These are phyloP conservation scores for Petunia secreta DNA, from an alignment of 257 asterid genomes.

Conservation along the genomic window DNA sequence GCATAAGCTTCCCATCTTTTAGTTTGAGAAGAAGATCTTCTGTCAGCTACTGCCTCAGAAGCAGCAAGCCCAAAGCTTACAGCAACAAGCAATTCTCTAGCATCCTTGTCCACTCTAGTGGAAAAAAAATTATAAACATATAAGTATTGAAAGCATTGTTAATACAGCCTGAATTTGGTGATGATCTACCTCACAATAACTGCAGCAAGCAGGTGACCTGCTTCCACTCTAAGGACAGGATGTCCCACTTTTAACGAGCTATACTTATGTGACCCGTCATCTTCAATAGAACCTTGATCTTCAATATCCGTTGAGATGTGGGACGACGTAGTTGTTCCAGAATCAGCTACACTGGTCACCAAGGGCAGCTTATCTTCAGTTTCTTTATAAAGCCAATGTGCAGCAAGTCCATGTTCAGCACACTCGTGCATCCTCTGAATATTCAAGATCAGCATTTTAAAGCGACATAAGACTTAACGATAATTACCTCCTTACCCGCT, in stretches of 20 bases:
- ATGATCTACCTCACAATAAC: slow-evolving; percentile 76
- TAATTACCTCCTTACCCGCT: background rate
- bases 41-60: slow-evolving; percentile 84
- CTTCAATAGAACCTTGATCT: slow-evolving; percentile 55
- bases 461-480: slow-evolving; percentile 19
- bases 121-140: slow-evolving; percentile 34
- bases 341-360: slow-evolving; percentile 46
- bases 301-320: slow-evolving; percentile 58
- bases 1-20: slow-evolving; percentile 95
- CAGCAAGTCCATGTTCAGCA: slow-evolving; percentile 98
- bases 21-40: slow-evolving; percentile 77
- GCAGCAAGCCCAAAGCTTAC: slow-evolving; percentile 83
- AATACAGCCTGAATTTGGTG: slow-evolving; percentile 22
- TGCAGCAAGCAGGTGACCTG: slow-evolving; percentile 93
- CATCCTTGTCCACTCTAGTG: slow-evolving; percentile 73
- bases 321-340: slow-evolving; percentile 48
- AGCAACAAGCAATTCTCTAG: slow-evolving; percentile 95
- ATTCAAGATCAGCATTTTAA: slow-evolving; percentile 22
- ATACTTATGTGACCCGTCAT: slow-evolving; percentile 54
- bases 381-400: slow-evolving; percentile 99
- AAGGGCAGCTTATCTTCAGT: slow-evolving; percentile 64
- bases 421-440: slow-evolving; percentile 91
- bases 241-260: slow-evolving; percentile 80
- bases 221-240: slow-evolving; percentile 97
- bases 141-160: slow-evolving; percentile 28